These are phyloP conservation scores for Syncephalastrum racemosum DNA, from an alignment of 371 early-diverging fungal species.

Conservation along the genomic window DNA sequence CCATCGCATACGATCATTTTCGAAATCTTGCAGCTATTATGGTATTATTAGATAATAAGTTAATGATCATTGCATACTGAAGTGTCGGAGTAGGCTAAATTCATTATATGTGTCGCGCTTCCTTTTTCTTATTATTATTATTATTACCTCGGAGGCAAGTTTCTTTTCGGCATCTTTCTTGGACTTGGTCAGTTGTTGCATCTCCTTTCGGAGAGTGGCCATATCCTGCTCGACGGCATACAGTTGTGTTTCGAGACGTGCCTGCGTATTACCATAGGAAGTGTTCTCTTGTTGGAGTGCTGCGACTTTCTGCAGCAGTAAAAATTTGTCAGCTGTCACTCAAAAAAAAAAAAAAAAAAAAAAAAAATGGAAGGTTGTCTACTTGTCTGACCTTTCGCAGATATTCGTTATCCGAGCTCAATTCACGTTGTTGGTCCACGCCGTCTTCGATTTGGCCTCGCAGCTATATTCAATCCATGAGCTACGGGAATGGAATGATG, in stretches of 20 bases:
- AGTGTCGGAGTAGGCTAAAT: no score
- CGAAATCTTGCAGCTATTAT: slow-evolving; percentile 40
- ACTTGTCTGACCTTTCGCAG: slow-evolving; percentile 32
- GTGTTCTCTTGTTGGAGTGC: slow-evolving; percentile 45
- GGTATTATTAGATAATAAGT: slow-evolving; percentile 2
- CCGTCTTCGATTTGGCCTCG: slow-evolving; percentile 34
- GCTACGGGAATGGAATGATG: not conserved
- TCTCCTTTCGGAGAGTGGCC: slow-evolving; percentile 31
- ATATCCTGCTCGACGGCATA: slow-evolving; percentile 50
- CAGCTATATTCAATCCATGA: slow-evolving; percentile 19
- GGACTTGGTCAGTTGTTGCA: slow-evolving; percentile 37
- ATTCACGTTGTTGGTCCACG: slow-evolving; percentile 26
- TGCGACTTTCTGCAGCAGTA: slow-evolving; percentile 30
- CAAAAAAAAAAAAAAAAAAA: slow-evolving; percentile 7
- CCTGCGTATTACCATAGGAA: slow-evolving; percentile 39
- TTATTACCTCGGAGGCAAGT: slow-evolving; percentile 31
- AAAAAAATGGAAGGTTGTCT: slow-evolving; percentile 5
- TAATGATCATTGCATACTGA: slow-evolving; percentile 6
- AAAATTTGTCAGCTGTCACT: not conserved
- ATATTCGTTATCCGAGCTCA: slow-evolving; percentile 38
- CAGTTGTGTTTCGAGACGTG: slow-evolving; percentile 48
- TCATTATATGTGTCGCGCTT: not conserved
- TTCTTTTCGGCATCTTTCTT: slow-evolving; percentile 45
- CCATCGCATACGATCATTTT: slow-evolving; percentile 44
- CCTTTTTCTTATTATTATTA: slow-evolving; percentile 1